phyloP scores from a whole-genome alignment of 1,284 basidiomycete species.

The Vanrija humicola region DNA sequence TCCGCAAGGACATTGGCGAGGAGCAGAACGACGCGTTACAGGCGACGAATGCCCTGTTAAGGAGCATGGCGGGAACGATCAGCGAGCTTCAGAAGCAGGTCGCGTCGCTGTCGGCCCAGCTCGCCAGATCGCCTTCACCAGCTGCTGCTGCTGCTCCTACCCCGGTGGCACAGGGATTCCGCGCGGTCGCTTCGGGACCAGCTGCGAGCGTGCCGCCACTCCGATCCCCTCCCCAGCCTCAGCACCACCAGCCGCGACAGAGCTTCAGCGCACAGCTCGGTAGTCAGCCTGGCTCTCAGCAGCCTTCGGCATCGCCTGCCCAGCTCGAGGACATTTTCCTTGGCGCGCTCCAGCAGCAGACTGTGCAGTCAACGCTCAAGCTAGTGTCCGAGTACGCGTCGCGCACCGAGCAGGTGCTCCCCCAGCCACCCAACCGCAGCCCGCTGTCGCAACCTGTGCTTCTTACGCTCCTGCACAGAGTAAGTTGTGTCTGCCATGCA shows the following conservation, averaged over 20 bases:
- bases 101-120: conserved; percentile 21
- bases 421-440: conserved; percentile 8
- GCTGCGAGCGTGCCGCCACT: neutral
- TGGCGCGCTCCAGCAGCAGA: conserved; percentile 18
- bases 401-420: conserved; percentile 20
- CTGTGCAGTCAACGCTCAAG: conserved; percentile 18
- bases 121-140: conserved; percentile 7
- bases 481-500: conserved; percentile 12
- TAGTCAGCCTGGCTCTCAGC: neutral
- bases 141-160: neutral
- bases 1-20: conserved; percentile 20
- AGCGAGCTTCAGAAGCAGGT: conserved; percentile 31
- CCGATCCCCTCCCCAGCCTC: neutral
- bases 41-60: conserved; percentile 16
- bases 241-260: neutral
- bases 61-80: conserved; percentile 20
- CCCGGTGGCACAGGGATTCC: neutral
- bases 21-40: conserved; percentile 18
- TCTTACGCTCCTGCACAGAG: conserved; percentile 36
- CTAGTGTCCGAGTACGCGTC: conserved; percentile 23
- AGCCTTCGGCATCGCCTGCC: neutral
- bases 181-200: neutral
- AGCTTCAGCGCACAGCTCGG: conserved; percentile 4
- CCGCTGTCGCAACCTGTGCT: conserved; percentile 36
- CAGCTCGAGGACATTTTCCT: conserved; percentile 36